These are phyloP conservation scores for Pleurotus tuoliensis DNA, from an alignment of 768 basidiomycete species.

Conservation along the genomic window DNA sequence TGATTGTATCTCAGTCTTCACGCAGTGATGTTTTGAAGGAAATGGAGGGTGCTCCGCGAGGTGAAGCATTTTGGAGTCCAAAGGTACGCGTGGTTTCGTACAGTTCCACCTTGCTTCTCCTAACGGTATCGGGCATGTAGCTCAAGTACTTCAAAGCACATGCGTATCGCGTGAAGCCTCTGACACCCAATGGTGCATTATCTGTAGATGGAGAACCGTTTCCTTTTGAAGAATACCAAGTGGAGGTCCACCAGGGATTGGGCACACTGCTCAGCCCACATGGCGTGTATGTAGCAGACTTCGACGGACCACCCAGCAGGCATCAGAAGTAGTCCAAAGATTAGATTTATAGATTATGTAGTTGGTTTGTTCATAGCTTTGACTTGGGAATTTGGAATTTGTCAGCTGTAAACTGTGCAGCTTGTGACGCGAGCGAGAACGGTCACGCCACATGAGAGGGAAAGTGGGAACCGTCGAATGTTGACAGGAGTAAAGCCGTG, in stretches of 20 bases:
- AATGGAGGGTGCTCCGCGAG: conserved; percentile 60
- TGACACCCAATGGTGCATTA: conserved; percentile 47
- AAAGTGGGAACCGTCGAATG: no score
- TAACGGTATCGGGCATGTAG: conserved; percentile 30
- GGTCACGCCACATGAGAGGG: no score
- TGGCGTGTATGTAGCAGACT: conserved; percentile 58
- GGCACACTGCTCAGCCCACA: conserved; percentile 63
- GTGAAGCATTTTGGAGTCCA: conserved; percentile 58
- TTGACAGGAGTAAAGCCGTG: no score
- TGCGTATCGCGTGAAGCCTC: conserved; percentile 69
- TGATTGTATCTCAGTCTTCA: conserved; percentile 31
- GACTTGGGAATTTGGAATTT: no score
- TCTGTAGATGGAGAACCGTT: conserved; percentile 78
- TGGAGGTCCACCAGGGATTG: conserved; percentile 69
- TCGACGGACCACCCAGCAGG: conserved; percentile 25
- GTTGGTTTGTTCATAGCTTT: no score
- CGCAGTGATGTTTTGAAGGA: conserved; percentile 47
- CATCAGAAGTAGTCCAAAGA: neutral
- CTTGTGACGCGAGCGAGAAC: no score
- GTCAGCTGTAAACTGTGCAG: no score
- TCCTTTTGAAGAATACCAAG: conserved; percentile 71
- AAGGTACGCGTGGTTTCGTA: conserved; percentile 36
- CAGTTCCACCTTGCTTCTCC: conserved; percentile 6
- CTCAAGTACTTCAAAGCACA: conserved; percentile 69
- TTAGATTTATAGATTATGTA: no score